phyloP scores from a whole-genome alignment of 2,329 filamentous ascomycete species.

The Coniochaeta sp. region DNA sequence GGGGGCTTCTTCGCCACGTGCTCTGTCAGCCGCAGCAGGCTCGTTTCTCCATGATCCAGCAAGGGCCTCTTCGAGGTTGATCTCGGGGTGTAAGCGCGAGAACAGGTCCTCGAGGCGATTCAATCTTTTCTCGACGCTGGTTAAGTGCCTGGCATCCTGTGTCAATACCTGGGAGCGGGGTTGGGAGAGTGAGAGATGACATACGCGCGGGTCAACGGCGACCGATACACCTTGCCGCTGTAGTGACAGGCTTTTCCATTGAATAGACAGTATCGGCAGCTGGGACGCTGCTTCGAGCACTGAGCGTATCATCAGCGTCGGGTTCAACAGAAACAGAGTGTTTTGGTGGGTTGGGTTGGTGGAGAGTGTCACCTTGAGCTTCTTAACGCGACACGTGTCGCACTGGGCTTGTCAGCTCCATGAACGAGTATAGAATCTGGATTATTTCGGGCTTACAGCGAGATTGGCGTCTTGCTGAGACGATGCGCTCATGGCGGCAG shows the following conservation, averaged over 20 bases:
- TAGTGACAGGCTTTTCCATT: slow-evolving; percentile 8
- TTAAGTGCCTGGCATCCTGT: slow-evolving; percentile 5
- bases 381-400: slow-evolving; percentile 6
- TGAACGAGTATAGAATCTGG: neutral
- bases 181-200: neutral
- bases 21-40: neutral
- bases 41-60: neutral
- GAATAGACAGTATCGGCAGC: slow-evolving; percentile 7
- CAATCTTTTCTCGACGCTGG: slow-evolving; percentile 8
- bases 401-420: neutral
- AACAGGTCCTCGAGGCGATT: slow-evolving; percentile 5
- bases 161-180: neutral
- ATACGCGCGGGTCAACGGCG: slow-evolving; percentile 10
- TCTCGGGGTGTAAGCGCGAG: slow-evolving; percentile 7
- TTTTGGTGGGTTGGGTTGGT: neutral
- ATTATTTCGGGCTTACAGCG: neutral
- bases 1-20: neutral
- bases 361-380: slow-evolving; percentile 6
- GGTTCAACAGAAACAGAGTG: neutral
- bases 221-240: slow-evolving; percentile 7
- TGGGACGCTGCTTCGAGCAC: slow-evolving; percentile 9
- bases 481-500: neutral
- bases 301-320: neutral
- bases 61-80: slow-evolving; percentile 8
- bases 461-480: neutral